Base-by-base conservation (phyloP, 1,284 basidiomycete species). In the Hemileccinum hortonii region DNA sequence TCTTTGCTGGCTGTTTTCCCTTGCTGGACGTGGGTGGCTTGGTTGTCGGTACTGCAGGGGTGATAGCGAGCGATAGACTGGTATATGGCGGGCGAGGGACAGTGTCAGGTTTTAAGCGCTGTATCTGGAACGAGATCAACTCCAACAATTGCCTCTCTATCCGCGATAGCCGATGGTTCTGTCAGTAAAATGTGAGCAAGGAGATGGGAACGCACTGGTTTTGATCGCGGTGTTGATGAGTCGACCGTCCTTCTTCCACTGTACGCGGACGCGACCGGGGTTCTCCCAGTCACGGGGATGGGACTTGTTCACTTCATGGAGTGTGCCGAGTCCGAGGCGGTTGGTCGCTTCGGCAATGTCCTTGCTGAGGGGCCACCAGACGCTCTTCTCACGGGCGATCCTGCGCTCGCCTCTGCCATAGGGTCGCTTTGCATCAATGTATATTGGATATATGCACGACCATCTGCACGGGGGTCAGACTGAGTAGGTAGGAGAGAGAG, bases 211-310 rank as follows among this genome's bases (percentile, higher is more conserved):
- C 90, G 68, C 63, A 94, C 93, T 94, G 52, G 86, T 91, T 71
- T 82, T 86, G 62, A 96, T 84, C 22, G 75, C 71, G 2, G 83
- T 76, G 66, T 94, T 89, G 50, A 91, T 67, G 14, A 87, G 78
- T 54, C 77, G 75, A 0, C 91, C 85, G 19, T 96, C 89, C 64
- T 88, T 87, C 74, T 88, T 87, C 80, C 93, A 89, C 63, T 92
- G 90, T 30, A 98, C 91, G 60, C 94, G 86, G 55, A 98, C 90
- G 35, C 95, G 82, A 12, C 93, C 93, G 0, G 93, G 93, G 67
- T 98, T 98, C 66, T 92, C 94, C 94, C 95, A 98, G 69, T 98
- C 95, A 53, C 92, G 82, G 7, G 95, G 95, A 66, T 98, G 95
- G 29, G 83, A 79, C 72, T 94, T 96, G 66, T 84, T 81, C 42